Percentiles rank a stretch among this genome's conserved stretches.
Conservation (phyloP, 2,329 filamentous ascomycete species). For the Nakataea oryzae region DNA sequence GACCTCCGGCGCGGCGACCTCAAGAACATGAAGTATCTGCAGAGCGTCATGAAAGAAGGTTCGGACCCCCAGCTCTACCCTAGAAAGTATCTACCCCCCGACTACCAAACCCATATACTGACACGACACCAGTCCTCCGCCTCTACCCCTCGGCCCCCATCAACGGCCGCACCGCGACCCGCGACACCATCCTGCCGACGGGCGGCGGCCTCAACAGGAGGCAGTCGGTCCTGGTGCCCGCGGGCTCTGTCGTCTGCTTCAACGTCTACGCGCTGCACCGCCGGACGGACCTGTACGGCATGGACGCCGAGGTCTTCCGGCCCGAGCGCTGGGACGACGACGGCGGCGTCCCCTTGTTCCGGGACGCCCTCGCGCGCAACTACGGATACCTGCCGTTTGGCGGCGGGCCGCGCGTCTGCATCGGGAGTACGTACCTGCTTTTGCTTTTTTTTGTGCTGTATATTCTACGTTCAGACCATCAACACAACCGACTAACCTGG, state of each 20-base stretch:
- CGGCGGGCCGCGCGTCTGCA: constrained; percentile 4
- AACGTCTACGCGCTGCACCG: constrained; percentile 23
- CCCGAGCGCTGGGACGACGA: constrained; percentile 6
- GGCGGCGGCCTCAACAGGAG: constrained; percentile 33
- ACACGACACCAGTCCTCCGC: no score
- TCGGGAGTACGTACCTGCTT: neutral
- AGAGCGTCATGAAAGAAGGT: constrained; percentile 14
- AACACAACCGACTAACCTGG: neutral
- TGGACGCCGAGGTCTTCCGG: constrained; percentile 5
- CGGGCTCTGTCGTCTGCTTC: constrained; percentile 27
- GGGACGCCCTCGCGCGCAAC: neutral
- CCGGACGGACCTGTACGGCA: constrained; percentile 5
- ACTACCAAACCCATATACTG: no score
- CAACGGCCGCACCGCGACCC: constrained; percentile 7
- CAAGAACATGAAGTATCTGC: constrained; percentile 14
- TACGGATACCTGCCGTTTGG: constrained; percentile 8
- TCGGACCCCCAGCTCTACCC: no score
- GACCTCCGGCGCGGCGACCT: constrained; percentile 3
- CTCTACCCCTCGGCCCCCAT: constrained; percentile 11
- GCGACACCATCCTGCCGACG: constrained; percentile 28
- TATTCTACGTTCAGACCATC: no score
- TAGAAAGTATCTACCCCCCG: no score
- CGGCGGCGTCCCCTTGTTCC: neutral
- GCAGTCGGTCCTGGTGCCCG: constrained; percentile 30
- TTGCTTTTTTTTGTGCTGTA: neutral